phyloP scores from a whole-genome alignment of 805 yeast genomes.

The Saccharomycopsis lassenensis region DNA sequence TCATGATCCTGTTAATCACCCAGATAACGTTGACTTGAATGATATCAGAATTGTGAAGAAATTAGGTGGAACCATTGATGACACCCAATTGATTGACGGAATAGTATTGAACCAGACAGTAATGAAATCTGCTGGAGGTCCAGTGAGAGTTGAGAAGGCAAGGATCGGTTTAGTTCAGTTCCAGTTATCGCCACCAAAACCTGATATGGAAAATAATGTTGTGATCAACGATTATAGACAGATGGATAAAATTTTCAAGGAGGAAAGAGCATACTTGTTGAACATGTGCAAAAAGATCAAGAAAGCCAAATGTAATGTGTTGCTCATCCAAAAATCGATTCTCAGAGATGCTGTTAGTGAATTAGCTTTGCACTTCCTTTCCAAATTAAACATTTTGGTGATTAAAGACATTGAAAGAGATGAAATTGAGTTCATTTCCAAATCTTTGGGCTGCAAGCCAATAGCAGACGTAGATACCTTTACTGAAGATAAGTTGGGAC shows the following conservation, averaged over 20 bases:
- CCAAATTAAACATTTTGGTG: slow-evolving; percentile 88
- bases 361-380: slow-evolving; percentile 84
- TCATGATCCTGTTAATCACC: slow-evolving; percentile 41
- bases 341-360: slow-evolving; percentile 92
- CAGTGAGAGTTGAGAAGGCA: slow-evolving; percentile 89
- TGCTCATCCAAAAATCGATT: slow-evolving; percentile 85
- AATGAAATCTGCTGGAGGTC: slow-evolving; percentile 88
- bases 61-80: slow-evolving; percentile 96
- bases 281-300: slow-evolving; percentile 94
- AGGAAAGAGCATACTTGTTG: slow-evolving; percentile 90
- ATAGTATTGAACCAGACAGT: slow-evolving; percentile 88
- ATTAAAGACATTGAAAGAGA: slow-evolving; percentile 94
- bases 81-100: slow-evolving; percentile 86
- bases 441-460: slow-evolving; percentile 85
- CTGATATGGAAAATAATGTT: slow-evolving; percentile 95
- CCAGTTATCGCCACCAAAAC: slow-evolving; percentile 93
- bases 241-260: slow-evolving; percentile 97
- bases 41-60: slow-evolving; percentile 87
- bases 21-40: slow-evolving; percentile 60
- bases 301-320: slow-evolving; percentile 90
- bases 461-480: slow-evolving; percentile 92
- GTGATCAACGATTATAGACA: slow-evolving; percentile 97
- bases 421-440: slow-evolving; percentile 81
- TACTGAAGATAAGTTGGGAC: slow-evolving; percentile 84
- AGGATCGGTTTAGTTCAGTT: slow-evolving; percentile 82